Base-by-base conservation (phyloP, 2,329 filamentous ascomycete species). In the Cucurbitaria berberidis region DNA sequence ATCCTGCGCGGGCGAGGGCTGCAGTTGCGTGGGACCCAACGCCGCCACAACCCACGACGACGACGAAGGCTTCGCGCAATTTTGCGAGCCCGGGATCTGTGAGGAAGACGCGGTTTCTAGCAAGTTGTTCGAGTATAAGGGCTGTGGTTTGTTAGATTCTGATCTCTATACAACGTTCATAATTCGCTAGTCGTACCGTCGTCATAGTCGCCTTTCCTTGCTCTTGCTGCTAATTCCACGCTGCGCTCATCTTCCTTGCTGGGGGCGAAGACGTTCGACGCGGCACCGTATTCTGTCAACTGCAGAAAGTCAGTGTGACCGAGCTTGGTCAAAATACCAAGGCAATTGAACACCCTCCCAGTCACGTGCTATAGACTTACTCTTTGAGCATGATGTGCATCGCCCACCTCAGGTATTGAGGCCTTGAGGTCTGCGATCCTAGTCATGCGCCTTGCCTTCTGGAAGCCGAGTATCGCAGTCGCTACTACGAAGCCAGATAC, bases 1-100 rank as follows among this genome's bases (percentile, higher is more conserved):
- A 91, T 27, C 95, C 95, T 0, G 93, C 96, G 26, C 95, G 88
- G 5, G 91, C 89, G 26, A 99, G 85, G 3, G 95, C 88, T 1
- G 93, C 88, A 4, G 89, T 85, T 57, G 91, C 93, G 78, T 99
- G 96, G 6, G 92, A 97, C 40, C 95, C 95, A 5, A 99, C 95
- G 36, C 95, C 95, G 59, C 95, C 95, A 63, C 92, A 93, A 3
- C 95, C 95, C 10, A 99, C 92, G 1, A 99, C 85, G 34, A 98
- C 83, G 41, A 99, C 85, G 68, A 96, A 96, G 1, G 93, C 85
- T 41, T 84, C 81, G 11, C 93, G 89, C 26, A 99, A 84, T 69
- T 89, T 91, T 15, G 82, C 80, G 10, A 99, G 84, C 0, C 95
- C 95, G 7, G 87, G 87, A 26, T 93, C 87, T 13, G 85, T 91